Evolutionary conservation across 2,329 filamentous ascomycete species (phyloP), one percentile per base, ranked within the genome.

Genomic region (Pseudomassariella vexata): DNA sequence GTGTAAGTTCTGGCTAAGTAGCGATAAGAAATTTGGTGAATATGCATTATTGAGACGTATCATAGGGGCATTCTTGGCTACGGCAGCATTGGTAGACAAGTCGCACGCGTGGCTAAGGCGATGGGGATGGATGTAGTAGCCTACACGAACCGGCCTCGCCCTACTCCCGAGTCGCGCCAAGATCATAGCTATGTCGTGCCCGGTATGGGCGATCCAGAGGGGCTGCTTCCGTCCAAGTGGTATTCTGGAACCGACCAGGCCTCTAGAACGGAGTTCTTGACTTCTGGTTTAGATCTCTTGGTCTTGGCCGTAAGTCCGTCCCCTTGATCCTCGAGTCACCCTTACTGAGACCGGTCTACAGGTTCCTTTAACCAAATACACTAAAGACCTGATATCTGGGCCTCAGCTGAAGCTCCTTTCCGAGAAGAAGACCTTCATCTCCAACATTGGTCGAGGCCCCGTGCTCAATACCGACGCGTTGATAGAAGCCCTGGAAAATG

Each of bases 121-220:
- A 54, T 82, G 46, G 81, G 80, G 9, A 79, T 82, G 71, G 65
- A 75, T 19, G 73, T 86, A 1, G 63, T 82, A 41, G 82, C 81
- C 2, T 83, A 79, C 57, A 85, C 81, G 2, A 78, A 78, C 6
- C 68, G 66, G 3, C 70, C 77, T 0, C 70, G 75, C 26, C 49
- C 62, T 6, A 84, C 80, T 1, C 65, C 72, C 0, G 76, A 76
- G 39, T 76, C 71, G 11, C 70, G 69, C 28, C 59, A 55, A 27
- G 79, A 85, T 50, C 48, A 54, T 3, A 73, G 73, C 6, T 85
- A 76, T 53, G 71, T 79, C 34, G 68, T 82, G 1, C 78, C 80
- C 0, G 73, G 76, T 3, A 80, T 79, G 3, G 65, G 64, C 5
- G 64, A 68, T 37, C 52, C 56, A 0, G 53, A 59, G 1, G 64